Evolutionary conservation across 2,329 filamentous ascomycete genomes (phyloP), one percentile per base, ranked within the genome.

Genomic region (Hypoxylon sp.): DNA sequence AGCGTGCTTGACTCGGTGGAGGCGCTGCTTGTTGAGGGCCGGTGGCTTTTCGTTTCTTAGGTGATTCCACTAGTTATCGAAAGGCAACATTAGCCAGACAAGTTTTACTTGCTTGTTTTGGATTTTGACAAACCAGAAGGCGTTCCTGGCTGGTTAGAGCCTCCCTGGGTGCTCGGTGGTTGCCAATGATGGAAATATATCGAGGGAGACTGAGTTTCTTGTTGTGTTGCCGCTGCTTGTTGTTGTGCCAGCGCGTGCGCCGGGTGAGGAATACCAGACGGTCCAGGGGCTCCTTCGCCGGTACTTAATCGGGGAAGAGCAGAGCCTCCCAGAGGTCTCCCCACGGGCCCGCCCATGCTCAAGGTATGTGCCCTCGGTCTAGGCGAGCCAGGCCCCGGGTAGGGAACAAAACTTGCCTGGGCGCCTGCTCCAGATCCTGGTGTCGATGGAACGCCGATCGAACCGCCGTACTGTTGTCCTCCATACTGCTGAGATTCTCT

Each of bases 131-230:
- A 91, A 88, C 91, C 90, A 82, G 91, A 90, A 75, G 92, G 91
- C 68, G 91, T 91, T 75, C 87, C 87, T 67, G 91, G 91, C 77
- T 91, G 90, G 74, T 89, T 88, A 63, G 86, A 84, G 77, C 84
- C 82, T 70, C 84, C 83, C 79, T 92, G 86, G 69, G 89, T 87
- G 21, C 85, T 87, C 13, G 94, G 94, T 49, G 94, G 94, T 65
- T 95, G 92, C 93, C 94, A 97, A 77, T 97, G 93, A 76, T 97
- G 93, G 78, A 97, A 97, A 79, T 93, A 96, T 51, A 97, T 92
- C 21, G 90, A 91, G 0, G 91, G 89, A 43, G 91, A 93, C 69
- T 90, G 84, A 48, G 87, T 80, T 50, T 89, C 88, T 72, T 91
- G 86, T 73, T 90, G 88, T 65, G 86, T 85, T 49, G 80, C 77